Base-by-base conservation (phyloP, 257 asterid genomes). In the Pogostemon cablin region DNA sequence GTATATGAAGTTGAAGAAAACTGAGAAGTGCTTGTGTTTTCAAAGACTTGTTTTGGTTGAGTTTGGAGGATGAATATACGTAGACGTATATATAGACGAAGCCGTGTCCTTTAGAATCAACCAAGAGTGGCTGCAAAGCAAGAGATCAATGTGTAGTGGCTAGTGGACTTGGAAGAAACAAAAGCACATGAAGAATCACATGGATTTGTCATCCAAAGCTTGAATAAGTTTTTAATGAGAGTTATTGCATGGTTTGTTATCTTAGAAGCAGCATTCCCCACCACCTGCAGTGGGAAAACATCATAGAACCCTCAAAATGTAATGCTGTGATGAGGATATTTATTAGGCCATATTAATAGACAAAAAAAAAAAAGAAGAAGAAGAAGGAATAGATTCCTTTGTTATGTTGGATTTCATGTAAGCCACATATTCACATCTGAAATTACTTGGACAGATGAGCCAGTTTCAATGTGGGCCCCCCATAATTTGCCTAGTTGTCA, bases 141-240 rank as follows among this genome's bases (percentile, higher is more conserved):
- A 9, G 7, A 50, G 56, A 50, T 9, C 32, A 25, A 50, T 50
- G 48, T 55, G 65, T 32, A 17, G 10, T 59, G 43, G 41, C 57
- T 8, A n/a, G 4, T 10, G 4, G 8, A 12, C 32, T 25, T 4
- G 12, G 39, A 6, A 20, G 50, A 56, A 54, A 53, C 71, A 37
- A 10, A 43, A 58, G 46, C 48, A 48, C 62, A 64, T 56, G 49
- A 10, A 52, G 41, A 48, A 46, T 71, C 48, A 57, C 58, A 69
- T 64, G 72, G 69, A 63, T 71, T 64, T 69, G 68, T 64, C 72
- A 25, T 25, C 32, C 32, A 25, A 25, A 25, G 25, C 1, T 20
- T 20, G 25, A 20, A 20, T 20, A 20, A 25, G 32, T 25, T 25
- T 25, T 25, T 25, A 25, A 25, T 25, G 32, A 20, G 25, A 25